A percentile compares a stretch with the other conserved stretches of the same genome.
Conservation (phyloP, 1,284 basidiomycete species). For the Irpex sp. region DNA sequence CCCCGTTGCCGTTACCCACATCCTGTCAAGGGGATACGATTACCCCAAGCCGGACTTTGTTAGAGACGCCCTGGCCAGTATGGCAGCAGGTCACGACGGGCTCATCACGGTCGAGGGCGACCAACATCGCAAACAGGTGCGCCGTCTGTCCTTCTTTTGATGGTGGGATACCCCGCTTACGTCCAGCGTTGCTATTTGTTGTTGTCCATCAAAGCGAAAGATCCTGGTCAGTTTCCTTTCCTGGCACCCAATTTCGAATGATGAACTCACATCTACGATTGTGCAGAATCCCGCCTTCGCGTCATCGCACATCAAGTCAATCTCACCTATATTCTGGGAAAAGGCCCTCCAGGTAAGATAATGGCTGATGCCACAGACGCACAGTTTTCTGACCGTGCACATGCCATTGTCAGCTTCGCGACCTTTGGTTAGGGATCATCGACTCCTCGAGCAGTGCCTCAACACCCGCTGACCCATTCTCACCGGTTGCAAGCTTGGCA, state of each 20-base stretch:
- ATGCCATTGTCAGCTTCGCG: constrained; percentile 35
- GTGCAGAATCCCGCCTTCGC: constrained; percentile 56
- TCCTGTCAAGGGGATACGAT: constrained; percentile 56
- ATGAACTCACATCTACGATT: neutral
- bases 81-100: constrained; percentile 46
- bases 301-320: constrained; percentile 46
- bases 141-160: constrained; percentile 12
- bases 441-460: constrained; percentile 5
- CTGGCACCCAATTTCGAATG: neutral
- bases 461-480: constrained; percentile 7
- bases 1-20: constrained; percentile 54
- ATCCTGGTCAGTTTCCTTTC: constrained; percentile 31
- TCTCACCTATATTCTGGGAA: constrained; percentile 61
- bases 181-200: neutral
- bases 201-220: constrained; percentile 30
- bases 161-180: neutral
- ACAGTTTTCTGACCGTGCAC: neutral
- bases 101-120: constrained; percentile 49
- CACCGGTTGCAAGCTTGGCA: constrained; percentile 1
- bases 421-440: constrained; percentile 39
- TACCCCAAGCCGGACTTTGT: constrained; percentile 69
- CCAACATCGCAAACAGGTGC: constrained; percentile 49
- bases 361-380: neutral
- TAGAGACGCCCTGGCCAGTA: constrained; percentile 49
- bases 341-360: constrained; percentile 51